Conservation (phyloP, 208 protist species). For the Borovskyia barvae region DNA sequence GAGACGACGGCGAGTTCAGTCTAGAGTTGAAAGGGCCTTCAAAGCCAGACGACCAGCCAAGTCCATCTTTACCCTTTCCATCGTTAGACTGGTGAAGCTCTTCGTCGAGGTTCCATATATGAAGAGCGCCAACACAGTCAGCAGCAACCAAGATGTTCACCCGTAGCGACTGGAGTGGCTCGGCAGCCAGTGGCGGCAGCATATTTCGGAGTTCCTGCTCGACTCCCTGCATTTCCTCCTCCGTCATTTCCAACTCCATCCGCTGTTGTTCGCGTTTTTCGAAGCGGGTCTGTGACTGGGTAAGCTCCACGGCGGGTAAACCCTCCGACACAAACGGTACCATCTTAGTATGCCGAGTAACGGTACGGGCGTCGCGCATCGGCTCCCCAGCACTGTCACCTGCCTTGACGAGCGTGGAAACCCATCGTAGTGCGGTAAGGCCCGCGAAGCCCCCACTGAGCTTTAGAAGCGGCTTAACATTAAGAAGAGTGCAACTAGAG, state of each 20-base stretch:
- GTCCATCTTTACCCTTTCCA: neutral
- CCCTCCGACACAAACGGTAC: slow-evolving; percentile 33
- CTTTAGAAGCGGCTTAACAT: slow-evolving; percentile 75
- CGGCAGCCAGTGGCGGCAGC: slow-evolving; percentile 63
- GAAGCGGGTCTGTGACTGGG: slow-evolving; percentile 67
- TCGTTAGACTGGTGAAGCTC: slow-evolving; percentile 42
- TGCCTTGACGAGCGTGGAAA: slow-evolving; percentile 70
- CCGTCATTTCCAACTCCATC: slow-evolving; percentile 45
- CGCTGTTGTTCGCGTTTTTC: slow-evolving; percentile 78
- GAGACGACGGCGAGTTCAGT: slow-evolving; percentile 8
- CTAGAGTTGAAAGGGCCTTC: slow-evolving; percentile 4
- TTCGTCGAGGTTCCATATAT: slow-evolving; percentile 89
- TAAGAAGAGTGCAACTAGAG: slow-evolving; percentile 72
- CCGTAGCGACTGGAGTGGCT: slow-evolving; percentile 63
- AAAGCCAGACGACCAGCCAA: slow-evolving; percentile 18
- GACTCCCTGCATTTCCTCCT: slow-evolving; percentile 77
- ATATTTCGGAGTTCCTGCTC: slow-evolving; percentile 62
- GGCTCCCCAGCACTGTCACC: slow-evolving; percentile 24
- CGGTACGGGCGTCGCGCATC: slow-evolving; percentile 26
- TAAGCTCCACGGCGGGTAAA: slow-evolving; percentile 28
- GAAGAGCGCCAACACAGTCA: slow-evolving; percentile 70
- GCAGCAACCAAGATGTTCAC: slow-evolving; percentile 81
- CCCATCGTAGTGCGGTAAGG: slow-evolving; percentile 70
- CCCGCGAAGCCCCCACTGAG: slow-evolving; percentile 81
- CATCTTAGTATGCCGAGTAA: slow-evolving; percentile 7